Evolutionary conservation across 2,329 filamentous ascomycete genomes (phyloP), one percentile per base, ranked within the genome.

Genomic region (Talaromyces sp.): DNA sequence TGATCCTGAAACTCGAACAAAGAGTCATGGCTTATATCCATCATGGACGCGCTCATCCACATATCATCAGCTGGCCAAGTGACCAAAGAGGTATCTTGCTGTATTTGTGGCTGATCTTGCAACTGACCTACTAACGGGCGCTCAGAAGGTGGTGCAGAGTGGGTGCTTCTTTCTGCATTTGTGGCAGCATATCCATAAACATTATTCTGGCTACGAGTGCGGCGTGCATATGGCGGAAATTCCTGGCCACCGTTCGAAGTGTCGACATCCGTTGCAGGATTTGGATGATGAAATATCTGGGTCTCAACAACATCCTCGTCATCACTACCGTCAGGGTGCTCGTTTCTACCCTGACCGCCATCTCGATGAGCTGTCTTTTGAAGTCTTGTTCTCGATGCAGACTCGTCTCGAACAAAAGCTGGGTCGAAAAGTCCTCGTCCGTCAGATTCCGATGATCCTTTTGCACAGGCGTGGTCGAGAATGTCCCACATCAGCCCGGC

Each of bases 401-500:
- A 56, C 35, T 43, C 43, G 6, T 67, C 62, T 33, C 64, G 64
- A 33, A 71, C 56, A 37, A 74, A 71, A 14, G 69, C 68, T 1
- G 66, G 45, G 37, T 73, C 69, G 43, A 74, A 74, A 5, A 74
- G 68, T 4, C 69, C 69, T 24, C 67, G 63, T 3, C 68, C 68
- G 3, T 65, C 52, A 5, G 56, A 56, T 35, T 22, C 41, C 11
- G 31, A 31, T 10, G 39, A 66, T 8, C 24, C 66, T 49, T 60
- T 67, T 6, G 66, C 64, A 31, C 68, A 66, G n/a, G 65, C 69
- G 57, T 73, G 72, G 7, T 70, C 67, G 35, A 75, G 69, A 58
- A 75, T 73, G 27, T 73, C 71, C 73, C 73, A 75, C 73, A 75
- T 75, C 33, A 75, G 52, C 13, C 67, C 66, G 7, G 71, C 73